Percentiles rank a stretch among this genome's conserved stretches.
These are phyloP conservation scores for Solanum bulbocastanum DNA, from an alignment of 257 asterid species.

Conservation along the genomic window DNA sequence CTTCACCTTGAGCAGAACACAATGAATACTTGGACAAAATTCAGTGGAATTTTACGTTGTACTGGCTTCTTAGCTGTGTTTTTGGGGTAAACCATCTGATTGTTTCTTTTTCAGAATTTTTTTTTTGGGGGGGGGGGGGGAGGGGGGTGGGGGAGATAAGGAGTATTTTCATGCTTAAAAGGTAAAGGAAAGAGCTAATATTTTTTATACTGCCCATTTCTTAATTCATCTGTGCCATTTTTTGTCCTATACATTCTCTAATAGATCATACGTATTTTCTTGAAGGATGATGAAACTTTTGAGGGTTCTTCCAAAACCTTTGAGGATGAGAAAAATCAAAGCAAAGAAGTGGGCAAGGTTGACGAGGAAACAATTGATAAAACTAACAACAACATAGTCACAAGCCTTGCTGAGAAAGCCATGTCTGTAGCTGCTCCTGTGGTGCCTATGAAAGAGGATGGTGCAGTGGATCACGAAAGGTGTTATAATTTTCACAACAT, in stretches of 20 bases:
- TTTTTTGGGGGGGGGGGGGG: neutral
- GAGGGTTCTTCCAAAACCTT: constrained; percentile 24
- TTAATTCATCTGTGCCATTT: neutral
- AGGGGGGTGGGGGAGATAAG: neutral
- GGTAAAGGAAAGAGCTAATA: neutral
- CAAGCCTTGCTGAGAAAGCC: constrained; percentile 94
- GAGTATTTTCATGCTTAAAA: neutral
- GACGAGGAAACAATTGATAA: constrained; percentile 29
- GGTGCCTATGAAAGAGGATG: constrained; percentile 80
- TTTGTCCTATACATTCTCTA: neutral
- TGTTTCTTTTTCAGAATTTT: neutral
- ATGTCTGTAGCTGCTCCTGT: constrained; percentile 95
- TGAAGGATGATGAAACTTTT: constrained; percentile 40
- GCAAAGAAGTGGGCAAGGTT: constrained; percentile 18
- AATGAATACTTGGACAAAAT: neutral
- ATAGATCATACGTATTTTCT: constrained; percentile 10
- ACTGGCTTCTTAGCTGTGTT: neutral
- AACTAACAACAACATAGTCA: constrained; percentile 41
- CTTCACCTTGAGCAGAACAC: neutral
- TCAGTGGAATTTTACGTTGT: neutral
- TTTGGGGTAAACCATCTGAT: neutral
- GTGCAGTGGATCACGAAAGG: constrained; percentile 93
- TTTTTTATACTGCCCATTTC: neutral
- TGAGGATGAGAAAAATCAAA: constrained; percentile 18
- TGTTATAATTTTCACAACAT: constrained; percentile 11